A percentile compares a stretch with the other conserved stretches of the same genome.
Conservation (phyloP, 345 rosid genomes). For the Syzygium grande region DNA sequence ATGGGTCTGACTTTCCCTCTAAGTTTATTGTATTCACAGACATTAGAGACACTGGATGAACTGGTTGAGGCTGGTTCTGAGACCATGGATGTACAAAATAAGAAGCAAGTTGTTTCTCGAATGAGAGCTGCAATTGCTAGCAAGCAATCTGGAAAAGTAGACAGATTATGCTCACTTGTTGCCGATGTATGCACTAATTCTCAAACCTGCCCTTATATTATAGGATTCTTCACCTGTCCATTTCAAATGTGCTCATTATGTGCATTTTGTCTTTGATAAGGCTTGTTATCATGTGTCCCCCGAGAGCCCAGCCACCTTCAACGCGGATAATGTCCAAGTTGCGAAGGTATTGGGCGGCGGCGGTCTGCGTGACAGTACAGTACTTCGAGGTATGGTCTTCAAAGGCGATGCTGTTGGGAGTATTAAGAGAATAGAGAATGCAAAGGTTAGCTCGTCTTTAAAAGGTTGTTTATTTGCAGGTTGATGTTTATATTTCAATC, state of each 20-base stretch:
- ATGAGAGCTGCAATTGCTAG: slow-evolving; percentile 95
- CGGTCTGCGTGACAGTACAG: slow-evolving; percentile 64
- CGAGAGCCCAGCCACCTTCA: slow-evolving; percentile 79
- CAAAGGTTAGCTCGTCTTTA: slow-evolving; percentile 51
- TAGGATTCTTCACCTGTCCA: slow-evolving; percentile 1
- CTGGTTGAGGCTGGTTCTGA: slow-evolving; percentile 85
- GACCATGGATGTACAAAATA: slow-evolving; percentile 82
- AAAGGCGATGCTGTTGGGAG: slow-evolving; percentile 84
- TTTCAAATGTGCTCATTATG: background rate
- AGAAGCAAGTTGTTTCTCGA: slow-evolving; percentile 58
- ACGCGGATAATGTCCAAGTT: slow-evolving; percentile 88
- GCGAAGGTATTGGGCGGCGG: slow-evolving; percentile 92
- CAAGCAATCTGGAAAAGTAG: slow-evolving; percentile 95
- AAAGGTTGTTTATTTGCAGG: background rate
- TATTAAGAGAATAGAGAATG: slow-evolving; percentile 72
- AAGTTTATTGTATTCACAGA: slow-evolving; percentile 15
- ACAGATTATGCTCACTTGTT: slow-evolving; percentile 55
- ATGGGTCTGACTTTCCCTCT: background rate
- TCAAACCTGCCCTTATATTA: background rate
- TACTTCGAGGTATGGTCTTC: slow-evolving; percentile 88
- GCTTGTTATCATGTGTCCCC: slow-evolving; percentile 99
- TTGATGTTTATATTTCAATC: background rate
- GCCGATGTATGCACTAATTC: slow-evolving; percentile 49
- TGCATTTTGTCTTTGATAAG: slow-evolving; percentile 20
- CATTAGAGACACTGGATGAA: slow-evolving; percentile 51